Evolutionary conservation across 2,329 filamentous ascomycete genomes (phyloP), one percentile per base, ranked within the genome.

Genomic region (Thelonectria rubi): DNA sequence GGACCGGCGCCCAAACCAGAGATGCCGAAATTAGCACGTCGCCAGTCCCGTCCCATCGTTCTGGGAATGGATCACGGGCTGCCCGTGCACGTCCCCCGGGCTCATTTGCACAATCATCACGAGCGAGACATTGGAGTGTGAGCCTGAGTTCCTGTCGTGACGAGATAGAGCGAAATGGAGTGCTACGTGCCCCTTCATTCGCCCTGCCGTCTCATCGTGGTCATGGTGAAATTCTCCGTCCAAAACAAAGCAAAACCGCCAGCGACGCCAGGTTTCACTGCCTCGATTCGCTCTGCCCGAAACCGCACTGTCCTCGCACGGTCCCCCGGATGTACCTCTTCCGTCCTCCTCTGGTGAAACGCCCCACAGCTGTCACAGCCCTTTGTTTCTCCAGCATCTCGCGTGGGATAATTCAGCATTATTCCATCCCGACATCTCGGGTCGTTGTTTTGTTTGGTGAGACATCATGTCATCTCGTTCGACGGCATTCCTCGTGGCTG

Each of bases 21-120:
- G 58, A 69, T 67, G 60, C 69, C 69, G 69, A 71, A 65, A 71
- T 71, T 71, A 70, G 62, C 65, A 67, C 60, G 60, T 57, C 60
- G 67, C 46, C 64, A 58, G 50, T 62, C 53, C 53, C 62, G 65
- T 68, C 59, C 69, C 62, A 69, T 70, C 59, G 62, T 60, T 66
- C 64, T 69, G 69, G 67, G 67, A 70, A 71, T 71, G 67, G 69
- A 50, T 64, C 62, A 54, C 26, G 26, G 26, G 26, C 62, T 58
- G 49, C 60, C 46, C 53, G 57, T 60, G 58, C 58, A 60, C 58
- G 58, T 60, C 40, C 58, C 58, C 24, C 52, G 34, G 18, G 21
- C 58, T 56, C 52, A 52, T 60, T 56, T 56, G 34, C 49, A 43
- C 40, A 30, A 32, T 46, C 57, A 51, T 30, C 26, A 30, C 26